Conservation (phyloP, 179 eudicot species). For the Drosera spatulata region DNA sequence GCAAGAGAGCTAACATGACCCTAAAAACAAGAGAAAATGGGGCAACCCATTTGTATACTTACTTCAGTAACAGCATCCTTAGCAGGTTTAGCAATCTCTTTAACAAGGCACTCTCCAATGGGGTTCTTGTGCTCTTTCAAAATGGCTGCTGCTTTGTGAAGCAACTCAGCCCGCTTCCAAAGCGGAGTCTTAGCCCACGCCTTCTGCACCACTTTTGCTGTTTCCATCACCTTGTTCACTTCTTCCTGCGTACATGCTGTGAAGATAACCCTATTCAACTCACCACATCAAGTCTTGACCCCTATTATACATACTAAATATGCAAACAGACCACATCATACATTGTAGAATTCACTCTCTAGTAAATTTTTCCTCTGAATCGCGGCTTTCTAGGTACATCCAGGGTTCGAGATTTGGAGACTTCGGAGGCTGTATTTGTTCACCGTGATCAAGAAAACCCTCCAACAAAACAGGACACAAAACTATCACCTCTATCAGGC, state of each 20-base stretch:
- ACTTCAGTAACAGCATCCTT: constrained; percentile 98
- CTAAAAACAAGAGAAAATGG: neutral
- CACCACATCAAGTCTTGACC: no score
- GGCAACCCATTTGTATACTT: neutral
- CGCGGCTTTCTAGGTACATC: no score
- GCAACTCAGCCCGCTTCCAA: constrained; percentile 96
- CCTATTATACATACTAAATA: no score
- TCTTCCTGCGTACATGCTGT: constrained; percentile 97
- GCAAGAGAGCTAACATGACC: neutral
- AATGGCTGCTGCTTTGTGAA: constrained; percentile 95
- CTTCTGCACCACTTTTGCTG: constrained; percentile 74
- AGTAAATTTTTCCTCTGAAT: no score
- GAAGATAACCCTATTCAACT: constrained; percentile 1
- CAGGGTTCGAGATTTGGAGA: no score
- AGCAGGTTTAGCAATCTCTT: constrained; percentile 97
- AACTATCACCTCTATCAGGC: no score
- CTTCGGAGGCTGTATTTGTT: no score
- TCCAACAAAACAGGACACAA: no score
- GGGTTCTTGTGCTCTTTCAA: constrained; percentile 86
- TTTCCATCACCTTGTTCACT: constrained; percentile 98
- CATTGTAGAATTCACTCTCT: no score
- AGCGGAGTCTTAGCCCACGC: constrained; percentile 96
- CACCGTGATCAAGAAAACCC: no score
- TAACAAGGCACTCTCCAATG: constrained; percentile 83
- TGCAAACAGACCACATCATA: no score